Evolutionary conservation across 352 stramenopile genomes (phyloP), one percentile per base, ranked within the genome.

Genomic region (Phytophthora hybrid): DNA sequence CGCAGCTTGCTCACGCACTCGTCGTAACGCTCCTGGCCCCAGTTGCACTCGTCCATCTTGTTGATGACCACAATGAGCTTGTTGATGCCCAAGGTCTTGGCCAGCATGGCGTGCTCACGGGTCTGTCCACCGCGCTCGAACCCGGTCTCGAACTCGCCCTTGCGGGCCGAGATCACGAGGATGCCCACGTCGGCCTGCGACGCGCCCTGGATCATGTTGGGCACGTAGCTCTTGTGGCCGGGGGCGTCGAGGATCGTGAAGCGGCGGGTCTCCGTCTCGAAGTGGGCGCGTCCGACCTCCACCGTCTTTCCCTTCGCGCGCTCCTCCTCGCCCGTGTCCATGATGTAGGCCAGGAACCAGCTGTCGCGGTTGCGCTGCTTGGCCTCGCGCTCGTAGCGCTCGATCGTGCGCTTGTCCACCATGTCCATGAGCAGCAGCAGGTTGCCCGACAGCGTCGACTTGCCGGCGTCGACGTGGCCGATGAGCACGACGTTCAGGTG

Each of bases 401-500:
- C 98, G 78, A 99, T 99, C 13, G 97, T 99, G 58, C 98, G 93
- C 87, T 99, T 99, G 83, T 99, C 98, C 37, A 99, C 98, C 85
- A 98, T 98, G 66, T 99, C 98, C 67, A 98, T 99, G 9, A 99
- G 80, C 80, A 99, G 99, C 63, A 99, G 83, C 59, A 99, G 98
- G 82, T 99, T 99, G 63, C 98, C 98, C 39, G 90, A 98, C 16
- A 99, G 87, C 34, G 98, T 99, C 46, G 93, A 99, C 87, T 99
- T 99, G 76, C 98, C 98, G 29, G 98, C 98, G 82, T 99, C 98
- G 57, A 99, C 97, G 83, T 99, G 98, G 23, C 98, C 98, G 74
- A 99, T 99, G 68, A 99, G 98, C 53, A 99, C 98, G 13, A 99
- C 82, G 84, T 99, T 99, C 71, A 99, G 83, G 78, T 99, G 98